Conservation (phyloP, 2,329 filamentous ascomycete species). For the Diaporthe amygdali region DNA sequence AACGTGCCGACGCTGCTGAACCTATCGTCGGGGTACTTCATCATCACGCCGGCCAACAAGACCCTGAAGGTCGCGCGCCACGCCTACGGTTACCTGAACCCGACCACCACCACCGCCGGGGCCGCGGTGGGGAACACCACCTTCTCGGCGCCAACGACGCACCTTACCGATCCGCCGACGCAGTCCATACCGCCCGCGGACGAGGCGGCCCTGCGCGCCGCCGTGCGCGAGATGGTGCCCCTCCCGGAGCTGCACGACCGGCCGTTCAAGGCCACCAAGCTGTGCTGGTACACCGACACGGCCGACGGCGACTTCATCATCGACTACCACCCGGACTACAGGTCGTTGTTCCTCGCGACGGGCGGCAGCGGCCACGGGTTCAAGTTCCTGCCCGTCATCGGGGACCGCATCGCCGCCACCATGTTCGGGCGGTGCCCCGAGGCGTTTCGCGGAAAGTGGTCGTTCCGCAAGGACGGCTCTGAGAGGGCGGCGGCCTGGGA, state of each 20-base stretch:
- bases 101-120: conserved; percentile 35
- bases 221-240: conserved; percentile 66
- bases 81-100: conserved; percentile 70
- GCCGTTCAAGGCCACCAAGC: conserved; percentile 64
- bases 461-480: conserved; percentile 63
- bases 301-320: conserved; percentile 74
- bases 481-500: conserved; percentile 37
- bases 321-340: conserved; percentile 68
- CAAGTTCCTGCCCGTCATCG: conserved; percentile 72
- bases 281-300: conserved; percentile 82
- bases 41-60: conserved; percentile 69
- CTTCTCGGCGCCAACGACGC: conserved; percentile 50
- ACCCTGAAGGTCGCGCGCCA: conserved; percentile 75
- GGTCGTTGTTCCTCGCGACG: conserved; percentile 64
- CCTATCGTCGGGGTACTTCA: conserved; percentile 73
- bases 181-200: conserved; percentile 64
- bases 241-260: conserved; percentile 58
- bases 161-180: conserved; percentile 49
- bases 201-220: conserved; percentile 63
- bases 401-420: conserved; percentile 64
- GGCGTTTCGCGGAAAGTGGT: conserved; percentile 63
- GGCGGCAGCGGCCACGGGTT: conserved; percentile 70
- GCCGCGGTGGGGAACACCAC: conserved; percentile 21
- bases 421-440: conserved; percentile 50
- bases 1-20: conserved; percentile 76